A percentile compares a stretch with the other conserved stretches of the same genome.
These are phyloP conservation scores for Reticulascus tulasneorum DNA, from an alignment of 2,329 filamentous ascomycete species.

Conservation along the genomic window DNA sequence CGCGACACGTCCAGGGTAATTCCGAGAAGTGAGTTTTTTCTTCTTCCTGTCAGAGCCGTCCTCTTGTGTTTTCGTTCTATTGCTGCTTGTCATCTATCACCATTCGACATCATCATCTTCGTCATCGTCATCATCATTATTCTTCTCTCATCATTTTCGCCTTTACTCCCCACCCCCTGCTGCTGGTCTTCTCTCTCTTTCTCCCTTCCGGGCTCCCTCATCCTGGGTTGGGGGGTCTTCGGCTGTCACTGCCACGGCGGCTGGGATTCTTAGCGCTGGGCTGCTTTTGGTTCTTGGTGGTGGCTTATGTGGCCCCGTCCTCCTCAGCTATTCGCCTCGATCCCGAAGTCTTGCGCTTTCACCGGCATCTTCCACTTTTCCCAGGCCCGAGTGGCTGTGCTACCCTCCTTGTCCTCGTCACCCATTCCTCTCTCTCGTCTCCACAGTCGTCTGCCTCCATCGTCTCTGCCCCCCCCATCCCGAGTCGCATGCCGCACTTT, in stretches of 20 bases:
- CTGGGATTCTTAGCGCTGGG: no score
- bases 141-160: slow-evolving; percentile 2
- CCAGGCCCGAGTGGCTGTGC: slow-evolving; percentile 4
- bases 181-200: slow-evolving; percentile 6
- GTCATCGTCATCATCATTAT: slow-evolving; percentile 3
- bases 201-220: no score
- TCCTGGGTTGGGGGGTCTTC: no score
- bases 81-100: slow-evolving; percentile 1
- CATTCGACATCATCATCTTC: background rate
- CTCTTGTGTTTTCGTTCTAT: slow-evolving; percentile 1
- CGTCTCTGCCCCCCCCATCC: slow-evolving; percentile 11
- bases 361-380: slow-evolving; percentile 10
- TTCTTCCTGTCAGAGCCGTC: no score
- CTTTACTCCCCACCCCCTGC: slow-evolving; percentile 1
- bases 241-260: no score
- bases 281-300: slow-evolving; percentile 13
- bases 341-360: slow-evolving; percentile 5
- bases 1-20: slow-evolving; percentile 43
- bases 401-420: slow-evolving; percentile 1
- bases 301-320: slow-evolving; percentile 10
- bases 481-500: slow-evolving; percentile 9
- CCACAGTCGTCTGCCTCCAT: slow-evolving; percentile 6
- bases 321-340: slow-evolving; percentile 9
- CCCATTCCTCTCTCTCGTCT: background rate
- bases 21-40: slow-evolving; percentile 51